Evolutionary conservation across 1,284 basidiomycete genomes (phyloP).

Genomic region (Cryptococcus wingfieldii): DNA sequence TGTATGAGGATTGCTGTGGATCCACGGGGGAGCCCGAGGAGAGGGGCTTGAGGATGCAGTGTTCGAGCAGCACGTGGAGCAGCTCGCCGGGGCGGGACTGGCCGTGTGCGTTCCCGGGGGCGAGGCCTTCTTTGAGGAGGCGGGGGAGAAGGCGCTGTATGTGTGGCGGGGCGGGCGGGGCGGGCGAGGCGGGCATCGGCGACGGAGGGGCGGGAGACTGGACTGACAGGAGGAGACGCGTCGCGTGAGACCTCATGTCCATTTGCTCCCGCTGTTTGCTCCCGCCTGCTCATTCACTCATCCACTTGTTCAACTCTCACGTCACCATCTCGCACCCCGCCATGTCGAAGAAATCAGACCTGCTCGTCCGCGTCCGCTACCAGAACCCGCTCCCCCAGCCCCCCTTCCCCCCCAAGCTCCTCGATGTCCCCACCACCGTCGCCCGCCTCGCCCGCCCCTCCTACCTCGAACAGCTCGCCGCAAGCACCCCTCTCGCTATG

Average conservation of each 20-base stretch:
- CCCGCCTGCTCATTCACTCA: too few species aligned
- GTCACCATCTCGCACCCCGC: too few species aligned
- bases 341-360: constrained; percentile 55
- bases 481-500: constrained; percentile 79
- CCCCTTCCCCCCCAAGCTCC: constrained; percentile 87
- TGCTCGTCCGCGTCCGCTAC: constrained; percentile 86
- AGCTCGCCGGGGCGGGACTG: constrained; percentile 19
- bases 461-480: constrained; percentile 73
- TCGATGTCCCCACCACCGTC: constrained; percentile 80
- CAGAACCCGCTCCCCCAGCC: constrained; percentile 87
- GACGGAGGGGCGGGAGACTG: too few species aligned
- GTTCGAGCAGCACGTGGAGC: constrained; percentile 33
- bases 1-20: constrained; percentile 26
- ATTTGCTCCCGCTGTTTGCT: not conserved
- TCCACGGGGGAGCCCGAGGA: constrained; percentile 1
- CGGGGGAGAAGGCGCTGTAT: constrained; percentile 24
- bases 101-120: constrained; percentile 9
- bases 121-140: constrained; percentile 35
- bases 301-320: too few species aligned
- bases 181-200: too few species aligned
- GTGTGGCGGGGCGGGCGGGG: not conserved
- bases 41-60: constrained; percentile 32
- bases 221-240: too few species aligned
- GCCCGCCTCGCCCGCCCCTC: constrained; percentile 74
- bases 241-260: not conserved